Conservation (phyloP, 2,329 filamentous ascomycete species). For the Xylogone sp. region DNA sequence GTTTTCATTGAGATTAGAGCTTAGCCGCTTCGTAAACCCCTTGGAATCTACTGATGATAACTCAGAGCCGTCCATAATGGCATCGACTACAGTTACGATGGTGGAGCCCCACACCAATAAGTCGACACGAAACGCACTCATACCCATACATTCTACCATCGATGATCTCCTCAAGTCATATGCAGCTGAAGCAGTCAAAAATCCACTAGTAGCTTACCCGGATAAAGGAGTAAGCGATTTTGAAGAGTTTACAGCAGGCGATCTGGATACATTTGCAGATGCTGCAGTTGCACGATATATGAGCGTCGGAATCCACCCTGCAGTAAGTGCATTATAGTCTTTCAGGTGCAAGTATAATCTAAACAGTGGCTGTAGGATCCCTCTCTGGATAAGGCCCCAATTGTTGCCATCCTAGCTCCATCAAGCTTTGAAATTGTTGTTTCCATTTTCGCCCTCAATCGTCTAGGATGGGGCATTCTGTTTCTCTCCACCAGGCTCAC, state of each 20-base stretch:
- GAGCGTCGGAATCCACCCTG: slow-evolving; percentile 14
- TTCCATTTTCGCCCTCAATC: slow-evolving; percentile 1
- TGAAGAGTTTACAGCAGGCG: slow-evolving; percentile 22
- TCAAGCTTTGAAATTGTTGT: slow-evolving; percentile 1
- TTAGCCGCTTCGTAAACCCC: too few relatives aligned
- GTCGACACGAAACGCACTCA: too few relatives aligned
- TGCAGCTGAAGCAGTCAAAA: slow-evolving; percentile 10
- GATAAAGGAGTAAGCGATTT: slow-evolving; percentile 18
- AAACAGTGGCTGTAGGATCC: not conserved
- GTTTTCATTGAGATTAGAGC: too few relatives aligned
- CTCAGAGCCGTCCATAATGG: too few relatives aligned
- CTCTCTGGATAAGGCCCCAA: not conserved
- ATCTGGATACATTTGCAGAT: slow-evolving; percentile 26
- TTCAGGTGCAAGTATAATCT: not conserved
- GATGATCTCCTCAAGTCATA: slow-evolving; percentile 19
- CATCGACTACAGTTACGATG: too few relatives aligned
- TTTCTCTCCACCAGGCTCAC: slow-evolving; percentile 2
- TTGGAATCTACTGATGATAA: too few relatives aligned
- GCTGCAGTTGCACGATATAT: slow-evolving; percentile 18
- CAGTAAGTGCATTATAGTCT: slow-evolving; percentile 9
- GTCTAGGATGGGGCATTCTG: slow-evolving; percentile 4
- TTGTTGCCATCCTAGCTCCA: not conserved
- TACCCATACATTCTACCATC: slow-evolving; percentile 7
- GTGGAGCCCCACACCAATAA: too few relatives aligned
- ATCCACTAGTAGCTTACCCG: slow-evolving; percentile 23